Evolutionary conservation across 1,139 yeast genomes (phyloP).

Genomic region (Geotrichum carabidarum): DNA sequence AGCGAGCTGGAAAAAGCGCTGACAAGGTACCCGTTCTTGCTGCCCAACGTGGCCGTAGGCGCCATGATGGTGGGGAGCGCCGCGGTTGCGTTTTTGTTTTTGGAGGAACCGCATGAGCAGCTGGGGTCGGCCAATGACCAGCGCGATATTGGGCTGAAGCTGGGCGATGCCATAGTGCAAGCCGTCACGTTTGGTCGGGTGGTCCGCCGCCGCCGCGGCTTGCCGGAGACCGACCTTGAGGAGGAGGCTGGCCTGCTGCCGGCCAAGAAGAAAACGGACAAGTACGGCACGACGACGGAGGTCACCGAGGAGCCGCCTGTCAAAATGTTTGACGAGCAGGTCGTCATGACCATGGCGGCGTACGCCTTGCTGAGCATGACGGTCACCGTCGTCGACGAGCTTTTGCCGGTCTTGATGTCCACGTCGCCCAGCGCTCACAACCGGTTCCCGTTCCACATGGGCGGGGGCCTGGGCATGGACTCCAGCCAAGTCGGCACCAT

Average conservation of each 20-base stretch:
- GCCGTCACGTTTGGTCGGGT: slow-evolving; percentile 34
- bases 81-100: slow-evolving; percentile 46
- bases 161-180: slow-evolving; percentile 47
- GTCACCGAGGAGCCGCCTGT: neutral
- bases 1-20: slow-evolving; percentile 32
- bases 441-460: slow-evolving; percentile 45
- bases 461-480: slow-evolving; percentile 48
- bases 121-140: slow-evolving; percentile 27
- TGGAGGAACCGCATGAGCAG: slow-evolving; percentile 57
- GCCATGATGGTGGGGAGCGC: slow-evolving; percentile 34
- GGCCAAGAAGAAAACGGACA: neutral
- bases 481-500: slow-evolving; percentile 51
- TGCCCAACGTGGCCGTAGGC: slow-evolving; percentile 56
- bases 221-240: neutral
- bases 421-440: slow-evolving; percentile 36
- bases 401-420: slow-evolving; percentile 56
- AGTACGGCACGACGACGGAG: neutral
- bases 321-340: slow-evolving; percentile 34
- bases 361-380: slow-evolving; percentile 44
- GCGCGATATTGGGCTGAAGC: slow-evolving; percentile 49
- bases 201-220: neutral
- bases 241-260: slow-evolving; percentile 14
- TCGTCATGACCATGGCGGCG: slow-evolving; percentile 42
- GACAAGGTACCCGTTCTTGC: slow-evolving; percentile 50
- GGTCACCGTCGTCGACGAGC: slow-evolving; percentile 52